These are phyloP conservation scores for Suhomyces yuchorum DNA, from an alignment of 1,139 yeast genomes.

Conservation along the genomic window DNA sequence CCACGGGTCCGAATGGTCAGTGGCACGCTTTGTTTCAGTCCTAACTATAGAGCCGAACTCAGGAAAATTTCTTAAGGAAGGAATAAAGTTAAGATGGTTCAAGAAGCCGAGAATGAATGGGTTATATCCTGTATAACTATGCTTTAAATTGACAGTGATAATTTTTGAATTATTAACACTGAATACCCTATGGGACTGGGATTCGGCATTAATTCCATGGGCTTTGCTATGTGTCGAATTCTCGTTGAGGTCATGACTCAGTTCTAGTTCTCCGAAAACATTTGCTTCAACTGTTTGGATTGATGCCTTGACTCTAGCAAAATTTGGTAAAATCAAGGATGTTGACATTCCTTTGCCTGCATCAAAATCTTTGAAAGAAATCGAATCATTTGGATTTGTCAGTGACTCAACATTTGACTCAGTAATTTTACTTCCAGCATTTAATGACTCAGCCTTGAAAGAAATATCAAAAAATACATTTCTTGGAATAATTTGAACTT, in stretches of 20 bases:
- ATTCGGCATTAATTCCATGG: conserved; percentile 17
- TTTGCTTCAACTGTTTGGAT: conserved; percentile 59
- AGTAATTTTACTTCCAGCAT: conserved; percentile 21
- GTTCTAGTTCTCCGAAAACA: conserved; percentile 61
- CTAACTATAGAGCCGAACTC: conserved; percentile 59
- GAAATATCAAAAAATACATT: conserved; percentile 68
- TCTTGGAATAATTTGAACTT: conserved; percentile 41
- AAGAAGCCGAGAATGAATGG: conserved; percentile 63
- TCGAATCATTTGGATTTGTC: conserved; percentile 19
- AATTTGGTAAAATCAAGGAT: conserved; percentile 37
- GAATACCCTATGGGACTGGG: conserved; percentile 32
- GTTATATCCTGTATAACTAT: conserved; percentile 69
- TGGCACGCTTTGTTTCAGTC: conserved; percentile 8
- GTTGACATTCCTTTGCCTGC: conserved; percentile 19
- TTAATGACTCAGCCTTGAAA: conserved; percentile 47
- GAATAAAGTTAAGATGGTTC: conserved; percentile 53
- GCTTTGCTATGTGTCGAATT: conserved; percentile 18
- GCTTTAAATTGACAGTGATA: conserved; percentile 42
- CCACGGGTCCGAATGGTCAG: conserved; percentile 18
- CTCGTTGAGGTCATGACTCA: conserved; percentile 31
- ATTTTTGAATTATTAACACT: conserved; percentile 38
- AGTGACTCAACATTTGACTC: conserved; percentile 24
- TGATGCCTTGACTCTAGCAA: conserved; percentile 48
- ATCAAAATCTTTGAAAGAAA: conserved; percentile 21
- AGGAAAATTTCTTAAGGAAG: conserved; percentile 59